Percentiles rank a stretch among this genome's conserved stretches.
Evolutionary conservation across 2,329 filamentous ascomycete genomes (phyloP).

Genomic region (Trichothecium roseum): DNA sequence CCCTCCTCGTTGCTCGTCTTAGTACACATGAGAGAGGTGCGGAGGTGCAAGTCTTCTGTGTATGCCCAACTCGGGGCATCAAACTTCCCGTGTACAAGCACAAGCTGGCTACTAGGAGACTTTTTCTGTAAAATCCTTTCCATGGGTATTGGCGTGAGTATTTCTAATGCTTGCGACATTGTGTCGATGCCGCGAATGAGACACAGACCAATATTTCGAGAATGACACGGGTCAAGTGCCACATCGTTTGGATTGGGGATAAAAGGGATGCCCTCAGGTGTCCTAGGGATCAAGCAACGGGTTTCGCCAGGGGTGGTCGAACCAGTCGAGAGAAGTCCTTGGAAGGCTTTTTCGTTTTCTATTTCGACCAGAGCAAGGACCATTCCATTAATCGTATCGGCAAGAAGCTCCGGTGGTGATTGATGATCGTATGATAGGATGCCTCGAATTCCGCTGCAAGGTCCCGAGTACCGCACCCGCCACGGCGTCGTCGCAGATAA

Average conservation of each 20-base stretch:
- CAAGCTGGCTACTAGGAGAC: constrained; percentile 35
- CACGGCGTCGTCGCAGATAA: constrained; percentile 49
- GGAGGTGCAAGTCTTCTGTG: constrained; percentile 47
- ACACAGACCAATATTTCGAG: constrained; percentile 51
- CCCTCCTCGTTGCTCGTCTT: constrained; percentile 17
- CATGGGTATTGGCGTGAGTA: constrained; percentile 50
- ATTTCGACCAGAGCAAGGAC: constrained; percentile 56
- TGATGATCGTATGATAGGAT: constrained; percentile 60
- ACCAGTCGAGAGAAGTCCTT: constrained; percentile 12
- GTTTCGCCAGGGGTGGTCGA: not conserved
- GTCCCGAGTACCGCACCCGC: constrained; percentile 48
- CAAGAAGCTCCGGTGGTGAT: constrained; percentile 44
- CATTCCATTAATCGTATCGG: constrained; percentile 60
- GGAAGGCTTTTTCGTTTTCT: constrained; percentile 41
- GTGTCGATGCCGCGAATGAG: constrained; percentile 61
- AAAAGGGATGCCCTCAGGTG: constrained; percentile 49
- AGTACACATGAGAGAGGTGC: constrained; percentile 11
- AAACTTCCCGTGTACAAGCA: constrained; percentile 58
- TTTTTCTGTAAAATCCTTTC: constrained; percentile 28
- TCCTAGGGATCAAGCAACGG: constrained; percentile 11
- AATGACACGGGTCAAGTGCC: constrained; percentile 49
- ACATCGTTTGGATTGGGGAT: constrained; percentile 44
- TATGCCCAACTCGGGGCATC: constrained; percentile 63
- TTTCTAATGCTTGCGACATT: constrained; percentile 41
- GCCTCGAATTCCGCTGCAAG: constrained; percentile 45